Conservation (phyloP, 441 rosid genomes). For the Breynia disticha region DNA sequence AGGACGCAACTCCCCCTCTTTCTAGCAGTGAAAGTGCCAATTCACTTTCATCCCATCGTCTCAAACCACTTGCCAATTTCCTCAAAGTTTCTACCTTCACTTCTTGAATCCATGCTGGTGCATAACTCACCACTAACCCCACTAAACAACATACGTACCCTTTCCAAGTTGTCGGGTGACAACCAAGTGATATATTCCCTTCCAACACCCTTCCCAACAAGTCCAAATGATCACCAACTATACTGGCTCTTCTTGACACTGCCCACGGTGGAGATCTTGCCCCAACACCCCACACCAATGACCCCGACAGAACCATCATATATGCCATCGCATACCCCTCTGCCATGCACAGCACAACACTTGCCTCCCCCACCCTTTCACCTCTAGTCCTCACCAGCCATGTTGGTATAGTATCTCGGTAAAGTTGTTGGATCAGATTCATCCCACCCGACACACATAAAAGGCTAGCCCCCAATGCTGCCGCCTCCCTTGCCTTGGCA, state of each 20-base stretch:
- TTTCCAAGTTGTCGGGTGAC: slow-evolving; percentile 50
- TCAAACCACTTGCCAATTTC: slow-evolving; percentile 39
- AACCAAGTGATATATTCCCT: slow-evolving; percentile 37
- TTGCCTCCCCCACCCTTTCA: slow-evolving; percentile 21
- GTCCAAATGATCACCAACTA: slow-evolving; percentile 36
- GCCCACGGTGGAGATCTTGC: slow-evolving; percentile 23
- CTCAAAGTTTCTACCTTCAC: slow-evolving; percentile 38
- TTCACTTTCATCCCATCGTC: slow-evolving; percentile 43
- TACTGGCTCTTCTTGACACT: slow-evolving; percentile 17
- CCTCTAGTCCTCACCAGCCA: slow-evolving; percentile 38
- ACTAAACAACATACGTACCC: slow-evolving; percentile 45
- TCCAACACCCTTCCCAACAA: slow-evolving; percentile 41
- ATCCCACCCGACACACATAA: slow-evolving; percentile 39
- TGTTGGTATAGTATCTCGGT: slow-evolving; percentile 40
- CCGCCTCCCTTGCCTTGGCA: slow-evolving; percentile 45
- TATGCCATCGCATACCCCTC: slow-evolving; percentile 60
- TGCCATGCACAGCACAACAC: slow-evolving; percentile 23
- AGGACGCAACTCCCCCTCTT: slow-evolving; percentile 41
- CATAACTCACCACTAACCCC: slow-evolving; percentile 34
- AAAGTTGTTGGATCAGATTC: slow-evolving; percentile 35
- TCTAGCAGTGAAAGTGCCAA: slow-evolving; percentile 52
- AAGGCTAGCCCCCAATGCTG: slow-evolving; percentile 49
- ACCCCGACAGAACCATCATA: slow-evolving; percentile 30
- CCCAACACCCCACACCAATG: slow-evolving; percentile 32
- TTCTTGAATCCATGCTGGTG: slow-evolving; percentile 44